Evolutionary conservation across 768 basidiomycete species (phyloP), one percentile per base, ranked within the genome.

Genomic region (Hortiboletus campestris): DNA sequence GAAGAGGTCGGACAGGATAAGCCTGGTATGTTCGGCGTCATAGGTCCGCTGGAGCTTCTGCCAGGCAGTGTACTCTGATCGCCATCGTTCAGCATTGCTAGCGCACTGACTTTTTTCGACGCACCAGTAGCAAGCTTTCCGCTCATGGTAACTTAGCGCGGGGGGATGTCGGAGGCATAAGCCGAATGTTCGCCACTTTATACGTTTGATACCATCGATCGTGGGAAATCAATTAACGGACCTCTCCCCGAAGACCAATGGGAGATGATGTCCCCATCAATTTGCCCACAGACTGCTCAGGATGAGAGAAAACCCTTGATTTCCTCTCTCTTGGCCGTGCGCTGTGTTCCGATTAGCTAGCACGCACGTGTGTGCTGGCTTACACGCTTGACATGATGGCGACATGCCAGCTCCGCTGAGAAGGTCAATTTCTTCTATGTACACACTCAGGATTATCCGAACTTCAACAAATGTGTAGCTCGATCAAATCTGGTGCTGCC

Each of bases 1-100:
- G 71, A 99, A 99, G 66, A 99, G 90, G 55, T 97, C 89, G 75
- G 89, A 92, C 61, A 99, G 84, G 67, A 91, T 77, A 73, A 98
- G 87, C 61, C 82, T 81, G 55, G 82, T 69, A 60, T 82, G 77
- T 67, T 94, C 81, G 13, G 80, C 72, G 69, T 91, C 86, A 72
- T 96, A 89, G 56, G 91, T 81, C 64, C 79, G 64, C 77, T 97
- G 88, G 63, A 99, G 89, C 73, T 91, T 88, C 77, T 91, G 83
- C 95, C 95, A 98, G 39, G 92, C 75, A 25, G 84, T 52, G 75
- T 97, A 97, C 50, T 92, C 95, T 98, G 69, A 31, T 20, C 32
- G 43, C 39, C 2, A 54, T 44, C 56, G 36, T 49, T 56, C 16
- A 39, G 51, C 13, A 34, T 14, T 20, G 14, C 41, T 7, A 38